phyloP scores from a whole-genome alignment of 192 early-diverging fungal genomes.

The Dissophora globulifera region DNA sequence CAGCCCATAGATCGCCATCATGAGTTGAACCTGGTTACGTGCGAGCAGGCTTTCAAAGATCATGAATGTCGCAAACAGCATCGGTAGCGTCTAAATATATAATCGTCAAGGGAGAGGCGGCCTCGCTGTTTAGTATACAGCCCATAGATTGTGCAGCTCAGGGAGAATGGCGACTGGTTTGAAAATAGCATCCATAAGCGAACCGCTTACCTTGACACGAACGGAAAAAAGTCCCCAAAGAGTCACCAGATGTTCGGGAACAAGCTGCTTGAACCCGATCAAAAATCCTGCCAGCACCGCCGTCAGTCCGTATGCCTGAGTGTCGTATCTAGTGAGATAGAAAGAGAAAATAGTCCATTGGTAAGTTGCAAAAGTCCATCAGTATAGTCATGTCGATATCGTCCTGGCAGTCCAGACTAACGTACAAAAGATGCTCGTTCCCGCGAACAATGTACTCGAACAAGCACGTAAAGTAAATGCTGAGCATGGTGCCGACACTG shows the following conservation, averaged over 20 bases:
- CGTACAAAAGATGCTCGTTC: conserved; percentile 68
- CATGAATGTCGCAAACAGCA: conserved; percentile 56
- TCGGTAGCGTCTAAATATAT: conserved; percentile 58
- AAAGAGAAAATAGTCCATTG: neutral
- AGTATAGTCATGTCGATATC: neutral
- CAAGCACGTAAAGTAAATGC: conserved; percentile 66
- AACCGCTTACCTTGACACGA: conserved; percentile 73
- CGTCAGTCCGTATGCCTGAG: conserved; percentile 76
- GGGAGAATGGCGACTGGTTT: neutral
- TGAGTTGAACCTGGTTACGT: conserved; percentile 67
- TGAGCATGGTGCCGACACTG: conserved; percentile 59
- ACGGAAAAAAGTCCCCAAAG: conserved; percentile 74
- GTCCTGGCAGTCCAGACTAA: neutral
- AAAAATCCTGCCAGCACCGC: conserved; percentile 78
- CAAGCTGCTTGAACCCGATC: conserved; percentile 89
- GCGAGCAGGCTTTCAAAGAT: conserved; percentile 56
- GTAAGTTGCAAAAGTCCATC: neutral
- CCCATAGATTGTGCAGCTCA: too few species aligned
- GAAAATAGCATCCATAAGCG: conserved; percentile 1
- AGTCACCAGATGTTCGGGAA: conserved; percentile 88
- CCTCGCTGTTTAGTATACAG: too few species aligned
- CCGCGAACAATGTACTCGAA: conserved; percentile 65
- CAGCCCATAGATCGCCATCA: conserved; percentile 81
- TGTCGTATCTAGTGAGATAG: conserved; percentile 56
- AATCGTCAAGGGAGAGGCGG: too few species aligned